Percentiles rank a stretch among this genome's conserved stretches.
phyloP scores from a whole-genome alignment of 2,329 filamentous ascomycete genomes.

The Alternaria alternata region DNA sequence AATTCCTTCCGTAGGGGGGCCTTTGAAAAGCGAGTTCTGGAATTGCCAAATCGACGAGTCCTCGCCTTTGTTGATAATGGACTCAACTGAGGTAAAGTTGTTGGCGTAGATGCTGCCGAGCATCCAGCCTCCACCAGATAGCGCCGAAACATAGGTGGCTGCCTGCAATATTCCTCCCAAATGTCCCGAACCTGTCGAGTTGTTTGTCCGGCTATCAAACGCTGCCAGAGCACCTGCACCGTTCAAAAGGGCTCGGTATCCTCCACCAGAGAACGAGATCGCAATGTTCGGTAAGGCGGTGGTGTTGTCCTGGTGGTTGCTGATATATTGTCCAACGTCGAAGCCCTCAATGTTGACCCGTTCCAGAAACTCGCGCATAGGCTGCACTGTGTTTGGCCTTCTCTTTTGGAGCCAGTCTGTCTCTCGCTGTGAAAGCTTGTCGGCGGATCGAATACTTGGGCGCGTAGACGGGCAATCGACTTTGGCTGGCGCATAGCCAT shows the following conservation, averaged over 20 bases:
- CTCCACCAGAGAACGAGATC: slow-evolving; percentile 82
- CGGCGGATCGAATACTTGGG: slow-evolving; percentile 73
- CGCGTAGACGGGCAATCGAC: slow-evolving; percentile 74
- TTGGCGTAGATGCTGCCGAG: slow-evolving; percentile 80
- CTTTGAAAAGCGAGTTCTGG: slow-evolving; percentile 67
- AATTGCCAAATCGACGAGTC: slow-evolving; percentile 69
- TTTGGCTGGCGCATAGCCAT: slow-evolving; percentile 74
- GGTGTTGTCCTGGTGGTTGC: slow-evolving; percentile 63
- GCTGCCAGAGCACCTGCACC: slow-evolving; percentile 82
- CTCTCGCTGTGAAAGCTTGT: slow-evolving; percentile 72
- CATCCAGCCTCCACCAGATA: slow-evolving; percentile 86
- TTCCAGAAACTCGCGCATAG: slow-evolving; percentile 77
- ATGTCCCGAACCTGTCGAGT: slow-evolving; percentile 69
- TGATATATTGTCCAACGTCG: slow-evolving; percentile 77
- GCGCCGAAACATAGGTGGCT: slow-evolving; percentile 79
- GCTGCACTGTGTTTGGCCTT: slow-evolving; percentile 74
- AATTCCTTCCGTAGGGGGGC: slow-evolving; percentile 60
- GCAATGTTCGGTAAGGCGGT: slow-evolving; percentile 72
- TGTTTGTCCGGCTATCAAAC: slow-evolving; percentile 75
- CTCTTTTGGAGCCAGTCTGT: slow-evolving; percentile 75
- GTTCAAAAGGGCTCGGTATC: slow-evolving; percentile 85
- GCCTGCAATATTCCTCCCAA: slow-evolving; percentile 83
- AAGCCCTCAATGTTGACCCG: slow-evolving; percentile 80
- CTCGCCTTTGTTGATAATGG: slow-evolving; percentile 58
- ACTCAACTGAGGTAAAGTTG: slow-evolving; percentile 76